A percentile compares a stretch with the other conserved stretches of the same genome.
These are phyloP conservation scores for Ceratocystis albifundus DNA, from an alignment of 2,329 filamentous ascomycete species.

Conservation along the genomic window DNA sequence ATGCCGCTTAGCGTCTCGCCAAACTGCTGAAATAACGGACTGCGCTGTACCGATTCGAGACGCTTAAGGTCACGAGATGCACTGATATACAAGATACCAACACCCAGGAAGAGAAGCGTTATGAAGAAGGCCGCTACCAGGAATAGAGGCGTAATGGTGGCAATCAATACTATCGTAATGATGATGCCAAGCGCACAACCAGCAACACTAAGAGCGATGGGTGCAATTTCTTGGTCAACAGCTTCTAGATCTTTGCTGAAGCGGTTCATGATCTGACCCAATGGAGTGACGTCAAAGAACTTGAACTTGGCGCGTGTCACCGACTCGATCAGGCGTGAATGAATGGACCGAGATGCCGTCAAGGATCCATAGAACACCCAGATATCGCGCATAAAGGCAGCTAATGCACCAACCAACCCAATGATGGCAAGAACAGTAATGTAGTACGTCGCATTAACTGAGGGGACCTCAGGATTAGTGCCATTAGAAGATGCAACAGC, in stretches of 20 bases:
- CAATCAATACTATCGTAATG: conserved; percentile 80
- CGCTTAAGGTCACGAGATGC: conserved; percentile 93
- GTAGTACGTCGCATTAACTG: conserved; percentile 76
- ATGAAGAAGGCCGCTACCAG: conserved; percentile 80
- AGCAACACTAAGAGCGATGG: conserved; percentile 68
- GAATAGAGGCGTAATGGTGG: conserved; percentile 80
- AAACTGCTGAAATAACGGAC: conserved; percentile 94
- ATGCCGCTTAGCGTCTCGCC: conserved; percentile 91
- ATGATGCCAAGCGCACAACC: conserved; percentile 55
- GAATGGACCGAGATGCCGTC: conserved; percentile 73
- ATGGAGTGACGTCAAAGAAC: conserved; percentile 92
- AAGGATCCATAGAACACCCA: conserved; percentile 90
- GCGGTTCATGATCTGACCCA: conserved; percentile 94
- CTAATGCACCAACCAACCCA: conserved; percentile 62
- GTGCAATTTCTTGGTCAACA: conserved; percentile 89
- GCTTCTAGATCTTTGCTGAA: conserved; percentile 97
- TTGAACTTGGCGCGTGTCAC: conserved; percentile 87
- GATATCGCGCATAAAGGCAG: conserved; percentile 71
- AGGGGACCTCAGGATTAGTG: conserved; percentile 24
- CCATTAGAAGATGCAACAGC: conserved; percentile 3
- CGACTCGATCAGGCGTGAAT: conserved; percentile 62
- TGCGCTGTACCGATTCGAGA: conserved; percentile 85
- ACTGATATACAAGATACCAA: conserved; percentile 79
- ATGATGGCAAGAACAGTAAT: conserved; percentile 71
- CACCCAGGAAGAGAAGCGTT: conserved; percentile 64